Evolutionary conservation across 805 yeast species (phyloP).

Genomic region (Lipomyces spencermartinsiae): DNA sequence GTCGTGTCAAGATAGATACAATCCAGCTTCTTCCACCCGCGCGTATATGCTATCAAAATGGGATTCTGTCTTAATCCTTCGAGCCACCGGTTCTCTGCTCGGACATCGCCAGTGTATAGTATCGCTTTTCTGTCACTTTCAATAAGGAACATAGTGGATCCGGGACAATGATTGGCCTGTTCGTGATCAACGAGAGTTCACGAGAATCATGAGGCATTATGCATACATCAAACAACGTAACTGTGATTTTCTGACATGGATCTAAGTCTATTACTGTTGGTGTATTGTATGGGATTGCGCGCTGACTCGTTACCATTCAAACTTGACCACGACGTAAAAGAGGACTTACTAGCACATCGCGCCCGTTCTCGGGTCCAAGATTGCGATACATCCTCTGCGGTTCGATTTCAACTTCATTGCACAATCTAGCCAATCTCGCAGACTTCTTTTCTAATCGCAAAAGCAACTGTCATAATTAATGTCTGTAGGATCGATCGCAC

Average conservation of each 20-base stretch:
- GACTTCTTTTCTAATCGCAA: constrained; percentile 17
- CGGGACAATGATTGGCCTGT: constrained; percentile 63
- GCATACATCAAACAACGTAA: constrained; percentile 51
- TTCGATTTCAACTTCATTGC: constrained; percentile 37
- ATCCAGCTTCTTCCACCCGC: constrained; percentile 48
- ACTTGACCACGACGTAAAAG: not conserved
- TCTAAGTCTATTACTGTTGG: constrained; percentile 39
- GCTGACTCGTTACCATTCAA: constrained; percentile 9
- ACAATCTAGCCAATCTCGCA: constrained; percentile 18
- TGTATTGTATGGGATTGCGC: constrained; percentile 35
- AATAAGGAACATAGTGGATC: constrained; percentile 61
- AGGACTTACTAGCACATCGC: constrained; percentile 17
- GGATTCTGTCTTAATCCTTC: constrained; percentile 51
- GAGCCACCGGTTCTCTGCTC: constrained; percentile 63
- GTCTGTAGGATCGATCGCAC: constrained; percentile 2
- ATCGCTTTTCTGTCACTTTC: constrained; percentile 49
- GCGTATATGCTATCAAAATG: constrained; percentile 51
- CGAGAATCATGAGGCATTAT: not conserved
- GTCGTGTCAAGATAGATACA: constrained; percentile 63
- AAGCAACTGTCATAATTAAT: constrained; percentile 14
- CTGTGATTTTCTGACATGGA: constrained; percentile 39
- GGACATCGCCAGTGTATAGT: constrained; percentile 61
- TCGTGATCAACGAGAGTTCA: not conserved
- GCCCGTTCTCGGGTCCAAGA: constrained; percentile 28
- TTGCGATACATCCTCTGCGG: constrained; percentile 39